phyloP scores from a whole-genome alignment of 179 eudicot genomes.

The Vitellaria paradoxa region DNA sequence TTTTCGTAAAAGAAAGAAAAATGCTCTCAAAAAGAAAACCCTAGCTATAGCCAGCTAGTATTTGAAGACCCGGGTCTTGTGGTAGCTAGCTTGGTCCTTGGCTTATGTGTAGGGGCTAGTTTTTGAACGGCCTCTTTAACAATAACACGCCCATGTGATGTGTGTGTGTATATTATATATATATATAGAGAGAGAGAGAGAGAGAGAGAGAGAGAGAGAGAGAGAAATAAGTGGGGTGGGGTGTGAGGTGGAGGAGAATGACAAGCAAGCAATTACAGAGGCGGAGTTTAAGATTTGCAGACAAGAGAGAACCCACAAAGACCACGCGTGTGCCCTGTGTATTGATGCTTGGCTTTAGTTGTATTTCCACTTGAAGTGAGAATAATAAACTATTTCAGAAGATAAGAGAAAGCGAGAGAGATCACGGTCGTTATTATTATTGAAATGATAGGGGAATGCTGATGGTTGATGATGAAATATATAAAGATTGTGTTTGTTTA shows the following conservation, averaged over 20 bases:
- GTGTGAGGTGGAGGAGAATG: constrained; percentile 20
- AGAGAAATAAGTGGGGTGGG: neutral
- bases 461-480: neutral
- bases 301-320: constrained; percentile 19
- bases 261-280: constrained; percentile 8
- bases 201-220: constrained; percentile 1
- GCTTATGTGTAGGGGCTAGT: neutral
- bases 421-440: constrained; percentile 3
- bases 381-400: neutral
- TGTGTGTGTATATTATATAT: too few species aligned
- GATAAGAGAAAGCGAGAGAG: neutral
- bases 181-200: neutral
- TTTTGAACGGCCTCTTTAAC: neutral
- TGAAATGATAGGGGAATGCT: neutral
- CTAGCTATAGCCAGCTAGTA: neutral
- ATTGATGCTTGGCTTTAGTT: neutral
- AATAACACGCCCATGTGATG: too few species aligned
- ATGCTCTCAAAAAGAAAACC: neutral
- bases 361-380: constrained; percentile 12
- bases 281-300: constrained; percentile 9
- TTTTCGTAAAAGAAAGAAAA: neutral
- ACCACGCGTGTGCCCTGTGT: constrained; percentile 14
- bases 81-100: neutral
- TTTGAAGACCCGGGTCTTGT: neutral
- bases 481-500: neutral